phyloP scores from a whole-genome alignment of 169 alveolate species.

The Babesia bovis region DNA sequence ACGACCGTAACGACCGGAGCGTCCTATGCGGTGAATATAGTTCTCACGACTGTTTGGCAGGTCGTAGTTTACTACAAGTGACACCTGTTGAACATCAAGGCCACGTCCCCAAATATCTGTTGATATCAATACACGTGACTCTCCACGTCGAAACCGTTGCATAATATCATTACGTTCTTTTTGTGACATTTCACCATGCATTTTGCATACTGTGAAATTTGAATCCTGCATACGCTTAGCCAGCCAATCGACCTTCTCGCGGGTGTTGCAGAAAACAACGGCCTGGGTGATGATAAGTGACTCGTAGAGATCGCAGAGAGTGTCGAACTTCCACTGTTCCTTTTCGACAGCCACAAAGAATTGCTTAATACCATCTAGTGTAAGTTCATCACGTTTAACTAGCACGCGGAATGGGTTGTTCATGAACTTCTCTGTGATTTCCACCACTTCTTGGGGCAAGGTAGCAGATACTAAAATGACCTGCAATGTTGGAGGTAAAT shows the following conservation, averaged over 20 bases:
- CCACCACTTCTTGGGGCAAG: slow-evolving; percentile 96
- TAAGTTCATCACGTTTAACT: slow-evolving; percentile 97
- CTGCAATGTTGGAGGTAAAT: slow-evolving; percentile 94
- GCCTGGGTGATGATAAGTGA: slow-evolving; percentile 98
- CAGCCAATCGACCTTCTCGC: slow-evolving; percentile 95
- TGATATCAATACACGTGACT: slow-evolving; percentile 94
- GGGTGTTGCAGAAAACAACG: slow-evolving; percentile 97
- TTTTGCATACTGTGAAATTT: slow-evolving; percentile 93
- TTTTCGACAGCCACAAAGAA: slow-evolving; percentile 96
- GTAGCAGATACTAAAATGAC: slow-evolving; percentile 98
- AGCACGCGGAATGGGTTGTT: slow-evolving; percentile 96
- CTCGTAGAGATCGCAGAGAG: slow-evolving; percentile 97
- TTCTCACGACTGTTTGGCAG: slow-evolving; percentile 96
- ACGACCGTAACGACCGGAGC: slow-evolving; percentile 99
- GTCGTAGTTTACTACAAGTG: slow-evolving; percentile 97
- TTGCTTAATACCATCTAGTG: slow-evolving; percentile 98
- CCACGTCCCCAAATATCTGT: slow-evolving; percentile 99
- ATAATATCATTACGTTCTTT: slow-evolving; percentile 96
- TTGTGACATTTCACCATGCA: slow-evolving; percentile 98
- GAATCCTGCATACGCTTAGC: slow-evolving; percentile 96
- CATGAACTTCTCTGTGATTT: slow-evolving; percentile 96
- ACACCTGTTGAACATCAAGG: slow-evolving; percentile 97
- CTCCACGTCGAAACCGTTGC: slow-evolving; percentile 95
- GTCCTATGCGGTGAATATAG: slow-evolving; percentile 98
- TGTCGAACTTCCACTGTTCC: slow-evolving; percentile 98